Evolutionary conservation across 768 basidiomycete species (phyloP).

Genomic region (Rhodotorula graminis): DNA sequence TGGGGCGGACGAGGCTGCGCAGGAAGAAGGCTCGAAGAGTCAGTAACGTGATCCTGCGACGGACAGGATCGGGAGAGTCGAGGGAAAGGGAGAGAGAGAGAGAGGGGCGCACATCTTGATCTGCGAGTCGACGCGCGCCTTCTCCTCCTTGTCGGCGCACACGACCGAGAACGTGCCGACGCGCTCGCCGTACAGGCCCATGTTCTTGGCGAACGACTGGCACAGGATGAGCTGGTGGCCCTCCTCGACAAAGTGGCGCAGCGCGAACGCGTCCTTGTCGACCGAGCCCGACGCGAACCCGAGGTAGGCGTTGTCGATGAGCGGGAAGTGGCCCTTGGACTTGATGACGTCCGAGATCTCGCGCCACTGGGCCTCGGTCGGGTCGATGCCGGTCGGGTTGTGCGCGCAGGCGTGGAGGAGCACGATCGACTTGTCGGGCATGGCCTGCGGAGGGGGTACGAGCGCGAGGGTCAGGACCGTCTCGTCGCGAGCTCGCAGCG

Average conservation of each 20-base stretch:
- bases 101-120: slow-evolving; percentile 63
- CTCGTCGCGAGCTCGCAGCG: no score
- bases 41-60: no score
- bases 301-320: slow-evolving; percentile 99
- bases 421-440: slow-evolving; percentile 74
- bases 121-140: slow-evolving; percentile 73
- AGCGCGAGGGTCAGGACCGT: no score
- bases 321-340: slow-evolving; percentile 72
- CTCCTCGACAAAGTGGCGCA: slow-evolving; percentile 87
- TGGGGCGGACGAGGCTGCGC: slow-evolving; percentile 69
- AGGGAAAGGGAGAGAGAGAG: not conserved
- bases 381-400: slow-evolving; percentile 95
- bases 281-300: slow-evolving; percentile 87
- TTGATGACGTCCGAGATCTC: slow-evolving; percentile 65
- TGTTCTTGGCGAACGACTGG: slow-evolving; percentile 97
- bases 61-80: no score
- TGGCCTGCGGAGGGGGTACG: slow-evolving; percentile 52
- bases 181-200: slow-evolving; percentile 89
- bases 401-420: slow-evolving; percentile 91
- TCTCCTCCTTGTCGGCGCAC: slow-evolving; percentile 60
- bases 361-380: slow-evolving; percentile 80
- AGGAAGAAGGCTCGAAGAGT: no score
- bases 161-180: slow-evolving; percentile 89
- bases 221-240: slow-evolving; percentile 88
- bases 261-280: slow-evolving; percentile 83